Base-by-base conservation (phyloP, 345 rosid genomes). In the Moringa oleifera region DNA sequence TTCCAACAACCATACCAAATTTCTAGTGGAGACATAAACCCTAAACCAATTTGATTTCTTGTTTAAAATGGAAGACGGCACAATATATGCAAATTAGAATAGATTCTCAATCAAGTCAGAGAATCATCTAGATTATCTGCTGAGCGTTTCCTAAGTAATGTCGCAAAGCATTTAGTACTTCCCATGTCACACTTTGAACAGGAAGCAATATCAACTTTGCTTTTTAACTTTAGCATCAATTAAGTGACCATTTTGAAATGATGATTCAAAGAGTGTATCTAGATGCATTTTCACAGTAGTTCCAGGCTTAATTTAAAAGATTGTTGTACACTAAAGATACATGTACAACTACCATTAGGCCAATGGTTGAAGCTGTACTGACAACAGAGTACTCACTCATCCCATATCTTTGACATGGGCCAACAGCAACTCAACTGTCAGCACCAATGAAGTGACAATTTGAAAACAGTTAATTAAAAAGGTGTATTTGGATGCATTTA, bases 231-330 rank as follows among this genome's bases (percentile, higher is more conserved):
- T 86, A 65, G 97, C 97, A 90, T 94, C 92, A 53, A 58, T 22
- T 64, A 68, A 78, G 97, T 90, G 99, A 81, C 95, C 95, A 57
- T 73, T 69, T 75, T 71, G 86, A 86, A 83, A 86, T 70, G 59
- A 80, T 59, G 73, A 86, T 79, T 79, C 83, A 78, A 74, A 73
- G 83, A 92, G 75, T 73, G 97, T 86, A 90, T 84, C 97, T 12
- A 65, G 94, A 90, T 90, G 98, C 97, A 19, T 22, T 36, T 46
- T 23, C 65, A 41, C 36, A 59, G 3, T 57, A 57, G 23, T 51
- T 10, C 59, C 11, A 18, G 24, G 47, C 24, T 12, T 36, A n/a
- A 58, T 46, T 18, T 59, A 52, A 24, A 57, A 52, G 52, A 56
- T 24, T 45, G 5, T 25, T 18, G 8, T 25, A 45, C 55, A 57